Evolutionary conservation across 192 early-diverging fungal species (phyloP), one percentile per base, ranked within the genome.

Genomic region (Cetraspora pellucida): DNA sequence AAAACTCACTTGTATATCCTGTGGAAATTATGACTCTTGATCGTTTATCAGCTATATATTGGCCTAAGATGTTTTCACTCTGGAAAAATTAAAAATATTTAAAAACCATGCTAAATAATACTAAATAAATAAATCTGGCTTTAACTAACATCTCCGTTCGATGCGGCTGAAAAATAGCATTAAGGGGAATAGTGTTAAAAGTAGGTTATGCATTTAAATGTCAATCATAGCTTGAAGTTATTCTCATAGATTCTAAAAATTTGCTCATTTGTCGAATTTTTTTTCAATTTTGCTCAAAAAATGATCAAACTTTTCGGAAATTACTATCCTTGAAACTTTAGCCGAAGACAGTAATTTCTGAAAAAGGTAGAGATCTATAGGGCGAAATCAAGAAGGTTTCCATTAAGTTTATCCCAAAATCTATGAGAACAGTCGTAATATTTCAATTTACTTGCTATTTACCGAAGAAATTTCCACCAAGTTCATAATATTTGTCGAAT

Each of bases 1-100:
- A 44, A 31, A 46, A 82, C 45, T 23, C 45, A 52, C 68, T 27
- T 10, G 66, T 28, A 65, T 68, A 77, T 58, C 87, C 87, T 60
- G 86, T 88, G 0, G 86, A 86, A 47, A 87, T 47, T 10, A 86
- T 81, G 17, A 88, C 74, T 55, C 86, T 74, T 27, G 82, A 81
- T 43, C 87, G 85, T 28, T 84, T 85, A 45, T 81, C 50, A 6
- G 55, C 43, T 30, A 88, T 55, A 58, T 80, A 86, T 45, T 79
- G 75, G 23, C 87, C 87, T 11, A 88, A 64, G 58, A 87, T 79
- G 1, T 47, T 13, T 76, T 88, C 87, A 3, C 31, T 28, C 63
- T 65, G 73, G 10, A 69, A n/a, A 30, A 68, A 31, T 49, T 25
- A 10, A 81, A n/a, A 43, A 31, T 17, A 37, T 37, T 43, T 65